Base-by-base conservation (phyloP, 75 land plant species). In the Cunninghamia lanceolata region DNA sequence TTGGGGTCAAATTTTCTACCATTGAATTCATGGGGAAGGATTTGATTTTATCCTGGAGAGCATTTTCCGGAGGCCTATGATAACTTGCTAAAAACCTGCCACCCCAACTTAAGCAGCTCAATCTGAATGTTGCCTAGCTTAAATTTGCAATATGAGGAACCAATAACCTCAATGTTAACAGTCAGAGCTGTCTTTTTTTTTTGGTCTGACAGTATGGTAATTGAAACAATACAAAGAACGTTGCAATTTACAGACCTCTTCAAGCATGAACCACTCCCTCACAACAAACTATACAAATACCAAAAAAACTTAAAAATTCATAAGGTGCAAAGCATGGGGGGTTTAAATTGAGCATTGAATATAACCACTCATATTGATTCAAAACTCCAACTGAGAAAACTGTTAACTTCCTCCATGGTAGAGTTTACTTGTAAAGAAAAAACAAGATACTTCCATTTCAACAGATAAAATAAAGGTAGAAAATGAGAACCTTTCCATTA, bases 401-500 rank as follows among this genome's bases (percentile, higher is more conserved):
- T 45, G 30, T 80, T 45, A 38, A 43, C 52, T 45, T 80, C 34
- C 80, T 38, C 82, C n/a, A 80, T 19, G 10, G 36, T 73, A 73
- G 14, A 73, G 32, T 80, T 80, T 40, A 80, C 2, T 21, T 80
- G 40, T 45, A 43, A 73, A 80, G 28, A 77, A 80, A n/a, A n/a
- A 45, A 28, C 2, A 34, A 13, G 16, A 73, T 28, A 80, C 32
- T 19, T 80, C 25, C 14, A 2, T 80, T 80, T 78, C 81, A 43
- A 43, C 34, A 43, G 15, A 80, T 34, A 39, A 39, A 83, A 83
- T 50, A 34, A 46, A 83, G 36, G 40, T 34, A 36, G 63, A 34
- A 83, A 52, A 53, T 53, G 84, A 54, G 25, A 82, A 97, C 99
- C 99, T 96, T 95, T 45, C 99, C 99, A 89, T 98, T 94, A 89